Evolutionary conservation across 139 green algal species (phyloP), one percentile per base, ranked within the genome.

Genomic region (Chlamydomonas sp.): DNA sequence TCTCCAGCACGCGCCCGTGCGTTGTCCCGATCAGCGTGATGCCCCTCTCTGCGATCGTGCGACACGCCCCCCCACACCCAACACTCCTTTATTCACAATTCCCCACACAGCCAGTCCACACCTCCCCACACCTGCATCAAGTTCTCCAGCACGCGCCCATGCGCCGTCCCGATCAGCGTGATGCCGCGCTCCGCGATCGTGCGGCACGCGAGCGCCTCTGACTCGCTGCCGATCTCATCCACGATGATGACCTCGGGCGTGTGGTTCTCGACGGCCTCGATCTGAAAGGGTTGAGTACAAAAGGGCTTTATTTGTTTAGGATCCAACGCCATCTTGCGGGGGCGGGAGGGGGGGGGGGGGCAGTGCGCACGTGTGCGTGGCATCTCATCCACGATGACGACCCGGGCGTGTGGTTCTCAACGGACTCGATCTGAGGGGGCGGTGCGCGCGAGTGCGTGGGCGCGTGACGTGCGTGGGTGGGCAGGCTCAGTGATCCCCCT

Each of bases 191-290:
- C 92, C 2, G 94, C 92, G 50, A 98, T 98, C n/a, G 89, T 98
- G 43, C 92, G 81, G 81, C 92, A 97, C 13, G 93, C 94, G n/a
- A 95, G 76, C 5, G 91, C 92, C 74, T 98, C 93, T 1, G 85
- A 92, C 75, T 97, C 91, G 10, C 89, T 98, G 35, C 93, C 92
- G 35, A 98, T 96, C 81, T 98, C 92, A 48, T 97, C 91, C n/a
- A 97, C 87, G 20, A 97, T 94, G 24, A 97, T 83, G 16, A 92
- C 80, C 64, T 87, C 43, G 5, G 83, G 83, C 16, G n/a, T n/a
- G n/a, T n/a, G n/a, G n/a, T n/a, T n/a, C n/a, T 98, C 90, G 35
- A 98, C 93, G 3, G 92, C 92, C 85, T 97, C 92, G 24, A 98
- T 90, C 85, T 91, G 83, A 34, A 73, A n/a, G n/a, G n/a, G n/a